phyloP scores from a whole-genome alignment of 257 asterid species.

The Gentiana straminea region DNA sequence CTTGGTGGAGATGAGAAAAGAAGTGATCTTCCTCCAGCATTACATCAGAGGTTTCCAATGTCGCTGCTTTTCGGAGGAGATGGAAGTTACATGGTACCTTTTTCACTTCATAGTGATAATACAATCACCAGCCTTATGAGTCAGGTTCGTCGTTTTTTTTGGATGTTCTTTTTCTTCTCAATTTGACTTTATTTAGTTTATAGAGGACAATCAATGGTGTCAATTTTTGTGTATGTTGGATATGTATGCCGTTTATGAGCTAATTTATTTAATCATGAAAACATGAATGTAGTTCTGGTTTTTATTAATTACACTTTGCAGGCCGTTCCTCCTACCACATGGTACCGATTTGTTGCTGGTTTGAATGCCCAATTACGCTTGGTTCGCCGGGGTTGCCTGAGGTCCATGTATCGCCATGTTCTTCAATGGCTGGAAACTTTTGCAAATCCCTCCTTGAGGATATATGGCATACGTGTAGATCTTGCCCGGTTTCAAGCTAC shows the following conservation, averaged over 20 bases:
- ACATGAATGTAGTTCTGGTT: no score
- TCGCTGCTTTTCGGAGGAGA: constrained; percentile 89
- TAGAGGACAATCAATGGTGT: no score
- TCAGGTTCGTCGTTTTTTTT: constrained; percentile 53
- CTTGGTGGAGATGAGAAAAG: constrained; percentile 99
- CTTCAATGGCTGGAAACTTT: constrained; percentile 74
- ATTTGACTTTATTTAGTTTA: no score
- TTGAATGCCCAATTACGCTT: constrained; percentile 93
- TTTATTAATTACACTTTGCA: constrained; percentile 14
- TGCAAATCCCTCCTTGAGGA: constrained; percentile 78
- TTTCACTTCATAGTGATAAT: constrained; percentile 77
- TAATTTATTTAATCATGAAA: no score
- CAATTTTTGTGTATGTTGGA: no score
- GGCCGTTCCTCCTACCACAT: constrained; percentile 87
- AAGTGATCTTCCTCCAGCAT: constrained; percentile 82
- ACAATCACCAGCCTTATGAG: constrained; percentile 87
- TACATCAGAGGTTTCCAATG: constrained; percentile 79
- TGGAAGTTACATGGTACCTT: constrained; percentile 95
- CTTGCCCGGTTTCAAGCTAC: constrained; percentile 84
- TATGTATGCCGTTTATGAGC: no score
- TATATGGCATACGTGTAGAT: constrained; percentile 57
- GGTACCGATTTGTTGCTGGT: constrained; percentile 99
- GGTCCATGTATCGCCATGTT: constrained; percentile 54
- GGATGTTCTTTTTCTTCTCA: no score
- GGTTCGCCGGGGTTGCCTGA: constrained; percentile 79